Percentiles rank a stretch among this genome's conserved stretches.
phyloP scores from a whole-genome alignment of 345 rosid species.

The Nephelium lappaceum region DNA sequence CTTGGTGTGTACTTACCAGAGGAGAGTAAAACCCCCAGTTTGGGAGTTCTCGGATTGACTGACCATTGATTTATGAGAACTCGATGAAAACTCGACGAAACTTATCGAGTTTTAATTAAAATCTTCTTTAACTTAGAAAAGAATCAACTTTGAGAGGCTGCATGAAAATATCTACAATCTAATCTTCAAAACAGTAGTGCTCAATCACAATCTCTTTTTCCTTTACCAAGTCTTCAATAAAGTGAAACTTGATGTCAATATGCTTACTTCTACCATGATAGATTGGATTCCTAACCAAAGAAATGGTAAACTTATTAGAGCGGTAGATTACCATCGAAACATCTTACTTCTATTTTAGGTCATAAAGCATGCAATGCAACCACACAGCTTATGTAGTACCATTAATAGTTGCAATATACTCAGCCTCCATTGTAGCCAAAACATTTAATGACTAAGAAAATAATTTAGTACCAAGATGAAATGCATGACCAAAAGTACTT shows the following conservation, averaged over 20 bases:
- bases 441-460: not conserved
- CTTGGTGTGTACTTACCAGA: no score
- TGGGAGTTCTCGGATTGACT: no score
- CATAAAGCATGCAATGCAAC: not conserved
- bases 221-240: no score
- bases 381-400: not conserved
- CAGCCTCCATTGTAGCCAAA: not conserved
- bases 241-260: not conserved
- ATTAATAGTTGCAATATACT: not conserved
- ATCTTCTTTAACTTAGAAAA: no score
- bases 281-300: not conserved
- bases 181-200: no score
- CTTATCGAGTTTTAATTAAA: not conserved
- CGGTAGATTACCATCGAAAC: no score
- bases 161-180: no score
- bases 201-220: no score
- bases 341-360: not conserved
- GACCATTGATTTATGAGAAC: no score
- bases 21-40: no score
- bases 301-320: not conserved
- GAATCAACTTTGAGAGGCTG: no score
- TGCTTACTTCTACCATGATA: not conserved
- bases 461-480: conserved; percentile 1
- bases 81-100: no score
- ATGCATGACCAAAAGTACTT: not conserved